Conservation (phyloP, 1,284 basidiomycete species). For the Boletus albobrunnescens region DNA sequence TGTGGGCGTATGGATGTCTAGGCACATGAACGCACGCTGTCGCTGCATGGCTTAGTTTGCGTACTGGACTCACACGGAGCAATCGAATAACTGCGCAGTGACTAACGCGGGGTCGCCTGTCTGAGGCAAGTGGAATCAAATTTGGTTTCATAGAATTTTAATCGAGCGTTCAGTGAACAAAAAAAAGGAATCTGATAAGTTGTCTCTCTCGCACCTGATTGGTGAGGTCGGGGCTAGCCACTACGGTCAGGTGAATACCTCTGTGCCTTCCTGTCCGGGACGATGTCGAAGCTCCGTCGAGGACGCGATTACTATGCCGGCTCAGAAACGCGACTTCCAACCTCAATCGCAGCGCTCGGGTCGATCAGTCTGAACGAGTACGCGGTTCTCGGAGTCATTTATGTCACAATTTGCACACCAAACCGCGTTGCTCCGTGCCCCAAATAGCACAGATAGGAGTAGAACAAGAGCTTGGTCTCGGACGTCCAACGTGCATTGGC, state of each 20-base stretch:
- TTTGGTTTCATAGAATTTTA: constrained; percentile 4
- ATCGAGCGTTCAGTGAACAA: background rate
- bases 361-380: constrained; percentile 12
- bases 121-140: constrained; percentile 18
- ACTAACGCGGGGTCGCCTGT: constrained; percentile 13
- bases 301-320: constrained; percentile 16
- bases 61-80: constrained; percentile 5
- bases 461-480: constrained; percentile 1
- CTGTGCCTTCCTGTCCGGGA: constrained; percentile 11
- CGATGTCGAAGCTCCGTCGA: constrained; percentile 18
- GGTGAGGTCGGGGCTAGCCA: constrained; percentile 17
- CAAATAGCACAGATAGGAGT: constrained; percentile 20
- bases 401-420: constrained; percentile 8
- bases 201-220: constrained; percentile 17
- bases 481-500: constrained; percentile 20
- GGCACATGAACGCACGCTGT: constrained; percentile 27
- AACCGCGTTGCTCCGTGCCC: constrained; percentile 11
- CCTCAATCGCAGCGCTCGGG: constrained; percentile 8
- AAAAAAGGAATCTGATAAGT: constrained; percentile 3
- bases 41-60: constrained; percentile 16
- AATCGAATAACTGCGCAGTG: constrained; percentile 12
- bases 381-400: constrained; percentile 19
- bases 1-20: constrained; percentile 5
- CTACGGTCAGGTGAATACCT: constrained; percentile 6
- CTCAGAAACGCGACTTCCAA: constrained; percentile 17